These are phyloP conservation scores for Trichosporon asahii DNA, from an alignment of 1,284 basidiomycete species.

Conservation along the genomic window DNA sequence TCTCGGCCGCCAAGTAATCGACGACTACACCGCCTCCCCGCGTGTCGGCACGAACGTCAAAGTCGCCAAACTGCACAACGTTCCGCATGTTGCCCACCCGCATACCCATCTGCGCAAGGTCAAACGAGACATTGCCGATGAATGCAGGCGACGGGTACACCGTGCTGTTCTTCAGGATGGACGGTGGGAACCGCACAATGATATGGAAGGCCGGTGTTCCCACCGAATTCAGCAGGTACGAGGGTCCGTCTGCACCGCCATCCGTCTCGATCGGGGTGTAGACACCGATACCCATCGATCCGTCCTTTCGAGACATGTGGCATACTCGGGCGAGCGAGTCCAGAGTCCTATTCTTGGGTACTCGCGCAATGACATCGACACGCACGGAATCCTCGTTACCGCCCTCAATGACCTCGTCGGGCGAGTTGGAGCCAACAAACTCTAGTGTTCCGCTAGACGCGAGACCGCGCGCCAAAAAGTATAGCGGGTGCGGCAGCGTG, in stretches of 20 bases:
- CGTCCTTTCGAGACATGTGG: slow-evolving; percentile 33
- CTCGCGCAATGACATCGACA: slow-evolving; percentile 45
- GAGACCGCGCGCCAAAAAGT: slow-evolving; percentile 43
- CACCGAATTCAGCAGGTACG: slow-evolving; percentile 35
- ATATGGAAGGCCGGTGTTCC: slow-evolving; percentile 40
- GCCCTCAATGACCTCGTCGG: slow-evolving; percentile 30
- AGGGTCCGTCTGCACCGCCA: slow-evolving; percentile 25
- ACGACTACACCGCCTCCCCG: slow-evolving; percentile 39
- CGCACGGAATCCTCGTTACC: slow-evolving; percentile 37
- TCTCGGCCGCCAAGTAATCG: slow-evolving; percentile 35
- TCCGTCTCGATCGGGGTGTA: slow-evolving; percentile 44
- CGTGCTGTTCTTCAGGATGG: slow-evolving; percentile 16
- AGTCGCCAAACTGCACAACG: slow-evolving; percentile 35
- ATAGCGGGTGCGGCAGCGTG: slow-evolving; percentile 21
- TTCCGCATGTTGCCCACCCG: slow-evolving; percentile 41
- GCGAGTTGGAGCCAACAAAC: slow-evolving; percentile 43
- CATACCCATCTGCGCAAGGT: slow-evolving; percentile 43
- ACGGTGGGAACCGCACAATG: slow-evolving; percentile 43
- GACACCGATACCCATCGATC: slow-evolving; percentile 44
- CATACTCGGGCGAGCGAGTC: slow-evolving; percentile 39
- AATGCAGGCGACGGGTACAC: slow-evolving; percentile 13
- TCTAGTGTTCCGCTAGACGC: slow-evolving; percentile 45
- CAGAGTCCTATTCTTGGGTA: slow-evolving; percentile 31
- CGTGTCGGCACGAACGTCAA: slow-evolving; percentile 27
- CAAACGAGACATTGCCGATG: slow-evolving; percentile 31